These are phyloP conservation scores for Boechera stricta DNA, from an alignment of 345 rosid genomes.

Conservation along the genomic window DNA sequence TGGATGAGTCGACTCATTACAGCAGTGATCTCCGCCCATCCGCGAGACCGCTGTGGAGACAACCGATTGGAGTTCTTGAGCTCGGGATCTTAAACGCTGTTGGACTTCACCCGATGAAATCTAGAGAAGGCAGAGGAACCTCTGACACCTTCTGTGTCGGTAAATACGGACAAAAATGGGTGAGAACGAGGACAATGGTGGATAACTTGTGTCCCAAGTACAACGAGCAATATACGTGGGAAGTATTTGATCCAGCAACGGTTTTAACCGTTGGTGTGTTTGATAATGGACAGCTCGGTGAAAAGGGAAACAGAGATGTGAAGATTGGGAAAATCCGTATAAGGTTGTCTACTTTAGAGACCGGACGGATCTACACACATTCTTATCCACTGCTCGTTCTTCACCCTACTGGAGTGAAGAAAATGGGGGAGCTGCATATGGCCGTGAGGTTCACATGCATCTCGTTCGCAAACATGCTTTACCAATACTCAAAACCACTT, in stretches of 20 bases:
- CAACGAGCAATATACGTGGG: constrained; percentile 98
- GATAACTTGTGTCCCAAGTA: constrained; percentile 83
- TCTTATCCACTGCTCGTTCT: constrained; percentile 91
- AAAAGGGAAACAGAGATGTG: constrained; percentile 65
- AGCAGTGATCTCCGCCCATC: constrained; percentile 98
- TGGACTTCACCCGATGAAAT: constrained; percentile 94
- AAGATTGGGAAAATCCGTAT: constrained; percentile 97
- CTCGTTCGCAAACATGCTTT: constrained; percentile 86
- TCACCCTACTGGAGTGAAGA: constrained; percentile 88
- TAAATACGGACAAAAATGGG: constrained; percentile 97
- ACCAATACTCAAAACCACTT: constrained; percentile 79
- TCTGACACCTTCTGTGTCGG: constrained; percentile 97
- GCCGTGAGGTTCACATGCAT: constrained; percentile 85
- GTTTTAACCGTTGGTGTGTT: constrained; percentile 91
- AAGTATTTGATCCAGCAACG: constrained; percentile 91
- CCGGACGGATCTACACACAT: constrained; percentile 89
- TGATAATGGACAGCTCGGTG: constrained; percentile 89
- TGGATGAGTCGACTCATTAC: constrained; percentile 94
- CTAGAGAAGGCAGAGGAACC: constrained; percentile 82
- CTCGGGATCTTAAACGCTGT: constrained; percentile 83
- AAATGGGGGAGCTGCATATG: constrained; percentile 95
- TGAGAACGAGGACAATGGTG: constrained; percentile 86
- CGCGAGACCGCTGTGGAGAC: constrained; percentile 92
- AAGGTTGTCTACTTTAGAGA: constrained; percentile 86
- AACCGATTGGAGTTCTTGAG: constrained; percentile 84